phyloP scores from a whole-genome alignment of 2,329 filamentous ascomycete genomes.

The Aspergillus clavatus region DNA sequence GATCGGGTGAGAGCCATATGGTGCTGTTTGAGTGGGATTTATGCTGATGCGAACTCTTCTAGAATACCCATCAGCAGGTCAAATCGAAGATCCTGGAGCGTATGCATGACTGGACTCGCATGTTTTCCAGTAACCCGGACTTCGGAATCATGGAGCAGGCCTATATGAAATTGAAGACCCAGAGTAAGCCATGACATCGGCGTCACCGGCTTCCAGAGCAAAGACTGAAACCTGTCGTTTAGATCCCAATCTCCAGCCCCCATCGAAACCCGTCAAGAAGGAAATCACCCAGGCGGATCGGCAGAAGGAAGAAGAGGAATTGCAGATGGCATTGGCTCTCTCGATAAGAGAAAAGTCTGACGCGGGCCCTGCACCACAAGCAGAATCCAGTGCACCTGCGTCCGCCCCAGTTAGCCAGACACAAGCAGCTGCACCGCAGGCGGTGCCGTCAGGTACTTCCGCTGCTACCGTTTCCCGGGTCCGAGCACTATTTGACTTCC shows the following conservation, averaged over 20 bases:
- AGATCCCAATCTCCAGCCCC: slow-evolving; percentile 86
- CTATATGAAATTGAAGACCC: slow-evolving; percentile 76
- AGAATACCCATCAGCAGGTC: slow-evolving; percentile 91
- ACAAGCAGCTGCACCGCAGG: slow-evolving; percentile 47
- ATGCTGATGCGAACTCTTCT: slow-evolving; percentile 5
- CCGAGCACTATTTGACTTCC: slow-evolving; percentile 88
- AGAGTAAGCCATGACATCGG: slow-evolving; percentile 44
- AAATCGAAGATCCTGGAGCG: slow-evolving; percentile 95
- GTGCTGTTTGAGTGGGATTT: not conserved
- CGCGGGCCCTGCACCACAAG: slow-evolving; percentile 31
- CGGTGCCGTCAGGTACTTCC: slow-evolving; percentile 76
- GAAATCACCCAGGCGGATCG: slow-evolving; percentile 85
- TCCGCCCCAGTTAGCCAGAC: slow-evolving; percentile 34
- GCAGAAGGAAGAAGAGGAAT: slow-evolving; percentile 92
- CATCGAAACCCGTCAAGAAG: slow-evolving; percentile 89
- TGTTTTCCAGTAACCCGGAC: slow-evolving; percentile 85
- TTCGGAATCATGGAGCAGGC: slow-evolving; percentile 97
- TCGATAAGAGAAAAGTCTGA: slow-evolving; percentile 79
- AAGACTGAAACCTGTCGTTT: slow-evolving; percentile 32
- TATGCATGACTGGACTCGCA: slow-evolving; percentile 93
- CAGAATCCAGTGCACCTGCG: slow-evolving; percentile 35
- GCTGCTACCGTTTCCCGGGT: slow-evolving; percentile 95
- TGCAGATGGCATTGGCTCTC: slow-evolving; percentile 91
- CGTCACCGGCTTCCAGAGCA: not conserved
- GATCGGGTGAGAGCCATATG: slow-evolving; percentile 55